These are phyloP conservation scores for Trametes maxima DNA, from an alignment of 768 basidiomycete genomes.

Conservation along the genomic window DNA sequence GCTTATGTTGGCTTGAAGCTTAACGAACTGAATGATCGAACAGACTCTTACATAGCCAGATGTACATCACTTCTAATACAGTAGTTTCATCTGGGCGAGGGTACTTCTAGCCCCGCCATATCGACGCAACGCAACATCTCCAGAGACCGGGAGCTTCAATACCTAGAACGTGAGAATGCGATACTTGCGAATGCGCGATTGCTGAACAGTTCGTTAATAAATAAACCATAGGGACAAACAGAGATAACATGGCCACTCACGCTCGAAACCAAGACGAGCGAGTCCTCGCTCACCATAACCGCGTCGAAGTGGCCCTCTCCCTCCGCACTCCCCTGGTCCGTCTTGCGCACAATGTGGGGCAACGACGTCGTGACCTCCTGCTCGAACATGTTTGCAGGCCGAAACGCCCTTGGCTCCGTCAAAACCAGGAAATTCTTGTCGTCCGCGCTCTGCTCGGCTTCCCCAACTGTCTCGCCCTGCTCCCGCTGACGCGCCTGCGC, in stretches of 20 bases:
- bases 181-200: constrained; percentile 24
- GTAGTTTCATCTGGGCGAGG: too few species aligned
- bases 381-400: constrained; percentile 40
- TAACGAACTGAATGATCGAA: too few species aligned
- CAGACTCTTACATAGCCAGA: too few species aligned
- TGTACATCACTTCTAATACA: too few species aligned
- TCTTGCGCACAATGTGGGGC: constrained; percentile 45
- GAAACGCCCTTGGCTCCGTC: constrained; percentile 20
- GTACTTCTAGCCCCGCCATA: too few species aligned
- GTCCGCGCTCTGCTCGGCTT: background rate
- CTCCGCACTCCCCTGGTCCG: constrained; percentile 6
- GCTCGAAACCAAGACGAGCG: constrained; percentile 47
- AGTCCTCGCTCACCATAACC: constrained; percentile 61
- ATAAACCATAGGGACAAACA: background rate
- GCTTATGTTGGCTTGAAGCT: too few species aligned
- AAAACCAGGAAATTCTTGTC: background rate
- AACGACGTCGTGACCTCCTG: constrained; percentile 46
- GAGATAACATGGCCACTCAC: constrained; percentile 15
- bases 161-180: constrained; percentile 30
- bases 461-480: constrained; percentile 21
- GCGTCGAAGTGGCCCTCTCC: constrained; percentile 27
- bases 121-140: too few species aligned
- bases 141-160: background rate
- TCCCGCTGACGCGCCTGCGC: constrained; percentile 15
- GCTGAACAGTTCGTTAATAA: background rate